A percentile compares a stretch with the other conserved stretches of the same genome.
Evolutionary conservation across 768 basidiomycete genomes (phyloP).

Genomic region (Strobilomyces dryophilus): DNA sequence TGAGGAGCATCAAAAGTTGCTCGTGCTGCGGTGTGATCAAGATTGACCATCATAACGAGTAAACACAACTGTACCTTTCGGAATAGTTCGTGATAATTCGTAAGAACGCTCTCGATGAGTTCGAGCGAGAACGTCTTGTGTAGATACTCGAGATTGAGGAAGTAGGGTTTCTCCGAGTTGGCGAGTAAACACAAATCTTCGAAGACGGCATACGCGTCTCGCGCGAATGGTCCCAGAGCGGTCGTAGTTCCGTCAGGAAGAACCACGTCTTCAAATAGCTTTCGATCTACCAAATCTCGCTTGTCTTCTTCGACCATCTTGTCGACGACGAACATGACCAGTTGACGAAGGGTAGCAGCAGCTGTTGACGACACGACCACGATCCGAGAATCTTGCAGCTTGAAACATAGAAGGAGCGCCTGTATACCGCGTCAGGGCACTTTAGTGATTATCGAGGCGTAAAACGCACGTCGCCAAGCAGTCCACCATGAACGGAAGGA

Average conservation of each 20-base stretch:
- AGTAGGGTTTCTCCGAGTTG: slow-evolving; percentile 73
- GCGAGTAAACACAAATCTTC: slow-evolving; percentile 91
- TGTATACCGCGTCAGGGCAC: slow-evolving; percentile 27
- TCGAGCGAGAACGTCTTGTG: slow-evolving; percentile 97
- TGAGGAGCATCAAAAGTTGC: slow-evolving; percentile 82
- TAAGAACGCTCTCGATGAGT: slow-evolving; percentile 92
- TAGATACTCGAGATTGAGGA: slow-evolving; percentile 76
- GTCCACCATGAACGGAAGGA: slow-evolving; percentile 68
- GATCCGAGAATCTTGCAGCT: slow-evolving; percentile 90
- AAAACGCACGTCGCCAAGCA: slow-evolving; percentile 73
- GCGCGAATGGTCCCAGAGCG: slow-evolving; percentile 65
- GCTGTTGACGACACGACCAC: slow-evolving; percentile 97
- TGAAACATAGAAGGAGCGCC: slow-evolving; percentile 93
- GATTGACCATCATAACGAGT: neutral
- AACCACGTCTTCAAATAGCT: slow-evolving; percentile 35
- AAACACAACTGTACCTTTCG: slow-evolving; percentile 52
- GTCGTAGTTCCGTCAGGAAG: slow-evolving; percentile 70
- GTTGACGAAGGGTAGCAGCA: slow-evolving; percentile 90
- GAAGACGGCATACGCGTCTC: slow-evolving; percentile 85
- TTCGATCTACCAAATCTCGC: slow-evolving; percentile 26
- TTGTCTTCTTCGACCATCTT: slow-evolving; percentile 82
- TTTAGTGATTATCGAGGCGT: neutral
- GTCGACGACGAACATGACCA: slow-evolving; percentile 98
- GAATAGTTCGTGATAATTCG: slow-evolving; percentile 86
- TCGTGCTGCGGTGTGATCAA: slow-evolving; percentile 49